Evolutionary conservation across 257 asterid genomes (phyloP).

Genomic region (Petunia secreta): DNA sequence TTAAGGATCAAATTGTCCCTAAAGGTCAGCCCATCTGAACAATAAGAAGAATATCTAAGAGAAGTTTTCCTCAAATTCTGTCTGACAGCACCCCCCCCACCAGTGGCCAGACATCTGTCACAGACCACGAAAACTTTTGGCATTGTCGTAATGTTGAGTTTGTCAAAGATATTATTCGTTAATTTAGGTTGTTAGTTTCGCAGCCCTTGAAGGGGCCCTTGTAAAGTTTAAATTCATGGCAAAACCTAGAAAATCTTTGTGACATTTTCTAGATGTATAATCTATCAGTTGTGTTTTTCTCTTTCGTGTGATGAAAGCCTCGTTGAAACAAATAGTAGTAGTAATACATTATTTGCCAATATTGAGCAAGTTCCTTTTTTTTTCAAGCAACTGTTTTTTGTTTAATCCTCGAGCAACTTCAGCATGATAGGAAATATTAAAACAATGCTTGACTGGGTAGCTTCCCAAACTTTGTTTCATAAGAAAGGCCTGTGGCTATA

Average conservation of each 20-base stretch:
- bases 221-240: slow-evolving; percentile 11
- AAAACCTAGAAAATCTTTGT: slow-evolving; percentile 19
- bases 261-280: slow-evolving; percentile 20
- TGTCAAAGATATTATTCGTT: background rate
- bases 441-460: too few species aligned
- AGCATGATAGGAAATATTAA: background rate
- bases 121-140: slow-evolving; percentile 2
- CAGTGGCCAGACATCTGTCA: slow-evolving; percentile 3
- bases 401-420: slow-evolving; percentile 9
- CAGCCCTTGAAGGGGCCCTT: slow-evolving; percentile 19
- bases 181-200: slow-evolving; percentile 16
- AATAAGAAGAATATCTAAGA: background rate
- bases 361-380: background rate
- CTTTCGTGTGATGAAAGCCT: background rate
- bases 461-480: too few species aligned
- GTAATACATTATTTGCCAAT: background rate
- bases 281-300: background rate
- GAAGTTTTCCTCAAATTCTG: background rate
- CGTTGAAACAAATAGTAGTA: slow-evolving; percentile 8
- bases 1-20: slow-evolving; percentile 47
- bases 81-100: slow-evolving; percentile 13
- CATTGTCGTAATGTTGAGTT: background rate
- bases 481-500: too few species aligned
- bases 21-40: slow-evolving; percentile 45
- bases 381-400: background rate